These are phyloP conservation scores for Solanum peruvianum DNA, from an alignment of 257 asterid genomes.

Conservation along the genomic window DNA sequence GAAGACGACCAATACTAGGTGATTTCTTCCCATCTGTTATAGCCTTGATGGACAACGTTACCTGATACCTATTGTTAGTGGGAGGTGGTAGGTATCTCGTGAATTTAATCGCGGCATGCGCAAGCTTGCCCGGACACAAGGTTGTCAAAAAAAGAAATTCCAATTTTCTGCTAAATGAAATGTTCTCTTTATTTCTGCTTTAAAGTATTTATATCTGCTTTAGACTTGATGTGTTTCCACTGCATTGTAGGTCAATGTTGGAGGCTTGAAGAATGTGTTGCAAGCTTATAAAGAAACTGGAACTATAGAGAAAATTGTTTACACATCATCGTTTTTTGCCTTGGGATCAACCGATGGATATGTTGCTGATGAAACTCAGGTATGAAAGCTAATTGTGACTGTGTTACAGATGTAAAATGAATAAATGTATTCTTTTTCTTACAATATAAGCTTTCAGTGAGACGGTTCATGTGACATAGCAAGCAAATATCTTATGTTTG, in stretches of 20 bases:
- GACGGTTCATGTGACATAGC: background rate
- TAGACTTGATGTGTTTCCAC: background rate
- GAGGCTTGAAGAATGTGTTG: constrained; percentile 77
- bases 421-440: background rate
- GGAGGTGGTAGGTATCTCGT: background rate
- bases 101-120: background rate
- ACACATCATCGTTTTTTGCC: constrained; percentile 90
- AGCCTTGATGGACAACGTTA: background rate
- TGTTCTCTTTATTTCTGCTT: background rate
- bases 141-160: background rate
- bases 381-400: background rate
- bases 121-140: background rate
- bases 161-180: background rate
- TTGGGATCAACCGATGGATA: constrained; percentile 81
- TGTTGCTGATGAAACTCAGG: constrained; percentile 75
- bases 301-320: constrained; percentile 55
- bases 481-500: background rate
- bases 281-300: constrained; percentile 50
- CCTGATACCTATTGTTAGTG: background rate
- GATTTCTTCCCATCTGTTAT: background rate
- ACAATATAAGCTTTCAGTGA: background rate
- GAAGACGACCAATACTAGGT: background rate
- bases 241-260: constrained; percentile 62
- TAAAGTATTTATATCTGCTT: background rate
- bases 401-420: background rate